Base-by-base conservation (phyloP, 371 early-diverging fungal species). In the Batkoa obscura region DNA sequence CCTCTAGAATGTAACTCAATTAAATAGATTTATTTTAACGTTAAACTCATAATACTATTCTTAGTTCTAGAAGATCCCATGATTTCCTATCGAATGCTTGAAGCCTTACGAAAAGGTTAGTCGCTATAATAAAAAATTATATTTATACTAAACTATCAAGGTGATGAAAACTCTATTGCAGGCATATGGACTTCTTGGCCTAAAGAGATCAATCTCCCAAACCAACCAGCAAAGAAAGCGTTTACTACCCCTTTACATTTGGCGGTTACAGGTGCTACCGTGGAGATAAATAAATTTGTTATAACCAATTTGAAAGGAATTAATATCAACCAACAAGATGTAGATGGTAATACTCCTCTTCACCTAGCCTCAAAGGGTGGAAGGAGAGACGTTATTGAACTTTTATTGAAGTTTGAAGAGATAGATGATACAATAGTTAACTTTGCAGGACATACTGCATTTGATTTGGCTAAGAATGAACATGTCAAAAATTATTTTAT, bases 291-390 rank as follows among this genome's bases (percentile, higher is more conserved):
- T 2, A 45, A 58, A 15, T 55, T 60, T 8, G 57, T 73, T 6
- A 54, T 74, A 17, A 57, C 64, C 13, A 3, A 39, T 5, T 50
- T 65, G 4, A 59, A 61, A 23, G 61, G 58, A 15, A 59, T 68
- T 36, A 65, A 69, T 46, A 58, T 72, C 43, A 72, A 72, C 57
- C 62, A 63, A 32, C 60, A 63, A 15, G 81, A 81, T 57, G 57
- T 56, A 36, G 60, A 69, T 13, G 81, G 81, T 9, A 73, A 72
- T 59, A 81, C 82, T 0, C 70, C 77, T 13, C 63, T 81, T 33
- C 82, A 81, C 54, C 60, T 71, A 58, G 82, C 82, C 0, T 64
- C 78, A 42, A 75, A 73, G 59, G 64, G 71, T 41, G 72, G 74
- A n/a, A 70, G 79, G 34, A 60, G 62, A 8, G 80, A 76, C 39